Percentiles rank a stretch among this genome's conserved stretches.
These are phyloP conservation scores for Desmodesmus armatus DNA, from an alignment of 139 green algal genomes.

Conservation along the genomic window DNA sequence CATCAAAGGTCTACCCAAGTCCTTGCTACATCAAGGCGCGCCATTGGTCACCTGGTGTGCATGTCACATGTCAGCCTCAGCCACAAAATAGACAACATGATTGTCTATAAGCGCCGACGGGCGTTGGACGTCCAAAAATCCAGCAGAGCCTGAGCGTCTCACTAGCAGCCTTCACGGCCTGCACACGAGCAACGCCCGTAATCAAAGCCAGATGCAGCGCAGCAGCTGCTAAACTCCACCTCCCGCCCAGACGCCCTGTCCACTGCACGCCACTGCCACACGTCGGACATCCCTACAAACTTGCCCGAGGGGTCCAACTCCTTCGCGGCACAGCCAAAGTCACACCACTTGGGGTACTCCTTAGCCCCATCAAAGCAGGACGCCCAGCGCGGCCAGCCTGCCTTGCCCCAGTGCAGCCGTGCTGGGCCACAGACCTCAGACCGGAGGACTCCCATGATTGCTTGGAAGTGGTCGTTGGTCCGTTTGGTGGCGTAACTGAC, in stretches of 20 bases:
- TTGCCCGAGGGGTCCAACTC: constrained; percentile 81
- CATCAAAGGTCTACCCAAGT: no score
- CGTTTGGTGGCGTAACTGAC: constrained; percentile 34
- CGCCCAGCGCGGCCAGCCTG: constrained; percentile 60
- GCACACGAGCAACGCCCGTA: constrained; percentile 21
- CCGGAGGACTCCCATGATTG: constrained; percentile 53
- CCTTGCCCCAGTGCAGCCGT: constrained; percentile 85
- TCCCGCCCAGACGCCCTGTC: neutral
- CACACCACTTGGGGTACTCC: constrained; percentile 84
- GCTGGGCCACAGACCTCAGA: constrained; percentile 43
- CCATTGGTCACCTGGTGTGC: no score
- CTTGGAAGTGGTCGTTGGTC: constrained; percentile 55
- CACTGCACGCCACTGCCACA: constrained; percentile 72
- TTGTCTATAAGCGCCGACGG: no score
- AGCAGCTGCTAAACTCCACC: neutral
- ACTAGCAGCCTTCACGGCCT: neutral
- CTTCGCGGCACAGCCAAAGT: constrained; percentile 84
- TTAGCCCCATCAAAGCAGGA: constrained; percentile 74
- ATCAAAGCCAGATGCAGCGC: constrained; percentile 17
- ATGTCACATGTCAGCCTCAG: no score
- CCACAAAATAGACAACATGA: no score
- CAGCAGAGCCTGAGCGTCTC: no score
- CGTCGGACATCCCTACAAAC: constrained; percentile 61
- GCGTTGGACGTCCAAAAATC: no score
- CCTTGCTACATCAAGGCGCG: no score